Base-by-base conservation (phyloP, 768 basidiomycete species). In the Trametopsis cervina region DNA sequence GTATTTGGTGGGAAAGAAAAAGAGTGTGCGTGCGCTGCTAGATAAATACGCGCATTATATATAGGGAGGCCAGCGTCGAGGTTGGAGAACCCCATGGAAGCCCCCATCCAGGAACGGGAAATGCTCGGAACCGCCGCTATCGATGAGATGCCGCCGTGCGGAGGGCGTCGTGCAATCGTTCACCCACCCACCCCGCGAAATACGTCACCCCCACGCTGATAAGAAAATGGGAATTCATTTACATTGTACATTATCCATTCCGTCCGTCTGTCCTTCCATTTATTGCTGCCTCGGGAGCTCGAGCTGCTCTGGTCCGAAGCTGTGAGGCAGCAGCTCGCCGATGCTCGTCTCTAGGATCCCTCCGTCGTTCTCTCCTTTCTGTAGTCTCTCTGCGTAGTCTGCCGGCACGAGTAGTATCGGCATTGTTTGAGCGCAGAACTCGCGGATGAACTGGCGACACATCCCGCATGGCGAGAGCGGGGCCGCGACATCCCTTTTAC, bases 381-480 rank as follows among this genome's bases (percentile, higher is more conserved):
- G 61, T 18, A 57, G 52, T 25, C 57, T 53, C 47, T 74, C 65
- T 0, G 76, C 72, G 57, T 82, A 82, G 57, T 82, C 74, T 1
- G 76, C 77, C 2, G 85, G 84, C 2, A 87, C 77, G 3, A 93
- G 79, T 21, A 81, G 63, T 46, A 86, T 69, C 0, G 89, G 88
- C 73, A 85, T 86, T 21, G 81, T 70, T 29, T 78, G 74, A 4
- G 76, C 64, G 57, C 88, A 92, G 57, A 95, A 94, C 58, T 95
- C 92, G 49, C 88, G 80, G 42, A 91, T 75, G 42, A 96, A 77
- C 62, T 97, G 94, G 6, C 95, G 84, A 57, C 94, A 99, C 40
- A 94, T 81, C 2, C 95, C 95, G 63, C 96, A 98, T 0, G 95
- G 95, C 1, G 92, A 85, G 40, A 87, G 69, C 0, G 82, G 61